phyloP scores from a whole-genome alignment of 2,329 filamentous ascomycete genomes.

The Beauveria scarabaeidicola region DNA sequence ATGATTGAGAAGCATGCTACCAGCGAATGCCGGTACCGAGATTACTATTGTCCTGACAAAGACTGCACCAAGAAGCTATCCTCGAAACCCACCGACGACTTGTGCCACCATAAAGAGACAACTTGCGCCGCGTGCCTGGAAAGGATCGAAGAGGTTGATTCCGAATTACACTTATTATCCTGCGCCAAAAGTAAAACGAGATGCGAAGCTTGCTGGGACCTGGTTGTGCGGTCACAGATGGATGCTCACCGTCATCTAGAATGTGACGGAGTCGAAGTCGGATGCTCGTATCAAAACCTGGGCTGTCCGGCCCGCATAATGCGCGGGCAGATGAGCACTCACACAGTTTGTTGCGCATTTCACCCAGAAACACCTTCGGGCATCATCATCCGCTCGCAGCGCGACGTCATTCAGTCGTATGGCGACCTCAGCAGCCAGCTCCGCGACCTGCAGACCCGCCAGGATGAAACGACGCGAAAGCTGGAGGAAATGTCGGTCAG shows the following conservation, averaged over 20 bases:
- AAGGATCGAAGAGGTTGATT: slow-evolving; percentile 36
- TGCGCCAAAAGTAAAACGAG: slow-evolving; percentile 39
- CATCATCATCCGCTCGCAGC: slow-evolving; percentile 40
- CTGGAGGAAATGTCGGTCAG: slow-evolving; percentile 34
- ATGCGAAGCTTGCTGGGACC: slow-evolving; percentile 41
- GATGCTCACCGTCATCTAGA: slow-evolving; percentile 37
- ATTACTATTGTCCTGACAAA: slow-evolving; percentile 47
- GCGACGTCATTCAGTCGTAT: slow-evolving; percentile 37
- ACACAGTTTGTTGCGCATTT: slow-evolving; percentile 42
- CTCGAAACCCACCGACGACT: slow-evolving; percentile 40
- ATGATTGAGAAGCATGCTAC: slow-evolving; percentile 48
- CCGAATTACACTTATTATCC: slow-evolving; percentile 25
- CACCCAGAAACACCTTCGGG: slow-evolving; percentile 41
- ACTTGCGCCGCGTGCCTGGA: slow-evolving; percentile 47
- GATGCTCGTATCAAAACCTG: slow-evolving; percentile 35
- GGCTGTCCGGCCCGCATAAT: slow-evolving; percentile 28
- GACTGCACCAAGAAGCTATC: slow-evolving; percentile 43
- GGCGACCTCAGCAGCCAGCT: slow-evolving; percentile 27
- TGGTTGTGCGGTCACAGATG: slow-evolving; percentile 36
- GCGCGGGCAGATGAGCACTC: slow-evolving; percentile 32
- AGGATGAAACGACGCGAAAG: slow-evolving; percentile 25
- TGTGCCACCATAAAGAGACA: slow-evolving; percentile 46
- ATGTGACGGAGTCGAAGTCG: slow-evolving; percentile 43
- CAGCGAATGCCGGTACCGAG: slow-evolving; percentile 46
- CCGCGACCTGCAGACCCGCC: slow-evolving; percentile 25